These are phyloP conservation scores for Stipa capillata DNA, from an alignment of 176 grass and related monocot genomes.

Conservation along the genomic window DNA sequence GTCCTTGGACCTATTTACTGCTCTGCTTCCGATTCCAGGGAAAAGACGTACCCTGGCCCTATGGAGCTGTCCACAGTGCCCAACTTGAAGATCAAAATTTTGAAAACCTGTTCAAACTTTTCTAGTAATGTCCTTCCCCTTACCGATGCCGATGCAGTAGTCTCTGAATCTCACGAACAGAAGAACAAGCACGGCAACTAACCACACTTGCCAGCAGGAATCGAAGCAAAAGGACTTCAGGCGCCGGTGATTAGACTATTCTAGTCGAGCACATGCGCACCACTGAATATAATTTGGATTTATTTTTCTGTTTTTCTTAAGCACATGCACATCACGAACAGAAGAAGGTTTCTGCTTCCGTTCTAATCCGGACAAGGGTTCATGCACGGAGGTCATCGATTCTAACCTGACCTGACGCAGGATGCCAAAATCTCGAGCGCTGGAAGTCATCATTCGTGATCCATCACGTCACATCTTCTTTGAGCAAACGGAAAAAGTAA, in stretches of 20 bases:
- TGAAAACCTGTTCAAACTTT: not conserved
- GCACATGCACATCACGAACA: no score
- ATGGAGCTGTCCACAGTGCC: not conserved
- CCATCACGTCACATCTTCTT: no score
- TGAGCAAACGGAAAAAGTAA: no score
- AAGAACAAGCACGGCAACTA: not conserved
- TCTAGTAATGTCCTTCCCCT: not conserved
- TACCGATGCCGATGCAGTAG: no score
- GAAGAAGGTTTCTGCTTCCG: no score
- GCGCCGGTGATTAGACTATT: no score
- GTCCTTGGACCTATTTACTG: conserved; percentile 22
- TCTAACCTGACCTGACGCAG: no score
- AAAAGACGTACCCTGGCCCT: not conserved
- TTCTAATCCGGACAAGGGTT: no score
- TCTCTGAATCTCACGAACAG: not conserved
- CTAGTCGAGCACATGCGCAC: not conserved
- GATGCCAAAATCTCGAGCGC: no score
- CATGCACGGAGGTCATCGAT: no score
- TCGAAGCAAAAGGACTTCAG: not conserved
- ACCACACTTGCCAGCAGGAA: not conserved
- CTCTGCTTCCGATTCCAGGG: not conserved
- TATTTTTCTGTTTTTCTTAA: not conserved
- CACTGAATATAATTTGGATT: not conserved
- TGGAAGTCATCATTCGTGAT: no score
- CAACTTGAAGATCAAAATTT: not conserved